Evolutionary conservation across 2,329 filamentous ascomycete genomes (phyloP).

Genomic region (Talaromyces sp.): DNA sequence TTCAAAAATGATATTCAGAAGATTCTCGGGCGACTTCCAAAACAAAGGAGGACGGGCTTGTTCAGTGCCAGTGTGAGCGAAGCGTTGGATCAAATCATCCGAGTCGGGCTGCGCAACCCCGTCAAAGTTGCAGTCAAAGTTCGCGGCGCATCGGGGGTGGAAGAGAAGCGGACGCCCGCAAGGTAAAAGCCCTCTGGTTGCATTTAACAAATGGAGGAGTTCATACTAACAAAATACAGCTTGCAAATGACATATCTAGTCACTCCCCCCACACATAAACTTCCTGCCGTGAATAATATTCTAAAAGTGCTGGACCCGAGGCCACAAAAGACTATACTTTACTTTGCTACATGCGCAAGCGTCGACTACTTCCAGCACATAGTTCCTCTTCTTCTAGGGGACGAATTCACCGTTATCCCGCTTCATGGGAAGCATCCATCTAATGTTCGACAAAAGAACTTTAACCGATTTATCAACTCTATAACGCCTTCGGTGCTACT

Average conservation of each 20-base stretch:
- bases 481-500: slow-evolving; percentile 73
- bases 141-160: slow-evolving; percentile 64
- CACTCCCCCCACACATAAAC: slow-evolving; percentile 69
- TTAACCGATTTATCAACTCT: slow-evolving; percentile 69
- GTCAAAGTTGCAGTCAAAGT: slow-evolving; percentile 94
- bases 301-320: slow-evolving; percentile 63
- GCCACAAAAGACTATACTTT: slow-evolving; percentile 82
- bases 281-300: slow-evolving; percentile 66
- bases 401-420: slow-evolving; percentile 64
- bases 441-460: slow-evolving; percentile 83
- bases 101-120: slow-evolving; percentile 86
- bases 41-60: slow-evolving; percentile 85
- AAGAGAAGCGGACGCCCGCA: slow-evolving; percentile 84
- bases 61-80: slow-evolving; percentile 97
- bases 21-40: slow-evolving; percentile 77
- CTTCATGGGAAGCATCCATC: slow-evolving; percentile 89
- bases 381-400: slow-evolving; percentile 65
- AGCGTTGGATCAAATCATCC: slow-evolving; percentile 85
- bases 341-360: slow-evolving; percentile 86
- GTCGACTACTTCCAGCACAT: slow-evolving; percentile 91
- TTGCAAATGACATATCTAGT: slow-evolving; percentile 85
- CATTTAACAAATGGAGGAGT: background rate
- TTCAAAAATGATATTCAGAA: slow-evolving; percentile 88
- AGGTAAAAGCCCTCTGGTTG: slow-evolving; percentile 34
- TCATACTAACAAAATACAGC: slow-evolving; percentile 30